Evolutionary conservation across 2,329 filamentous ascomycete species (phyloP).

Genomic region (Phialocephala sp.): DNA sequence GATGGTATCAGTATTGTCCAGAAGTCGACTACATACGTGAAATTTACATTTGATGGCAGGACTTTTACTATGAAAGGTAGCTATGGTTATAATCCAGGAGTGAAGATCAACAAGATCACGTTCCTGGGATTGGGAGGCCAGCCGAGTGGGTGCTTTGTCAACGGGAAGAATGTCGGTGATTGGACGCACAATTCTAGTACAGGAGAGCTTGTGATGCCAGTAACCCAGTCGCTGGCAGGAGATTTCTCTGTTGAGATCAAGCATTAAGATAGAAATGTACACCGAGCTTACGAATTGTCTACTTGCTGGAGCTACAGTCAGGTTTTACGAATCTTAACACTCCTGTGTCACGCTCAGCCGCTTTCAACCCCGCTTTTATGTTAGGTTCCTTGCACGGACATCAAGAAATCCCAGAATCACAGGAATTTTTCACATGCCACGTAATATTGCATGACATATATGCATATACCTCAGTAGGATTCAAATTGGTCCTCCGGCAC

Average conservation of each 20-base stretch:
- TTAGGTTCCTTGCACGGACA: not conserved
- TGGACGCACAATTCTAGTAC: slow-evolving; percentile 16
- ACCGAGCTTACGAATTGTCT: too few relatives aligned
- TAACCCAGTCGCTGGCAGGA: slow-evolving; percentile 24
- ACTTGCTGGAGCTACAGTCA: not conserved
- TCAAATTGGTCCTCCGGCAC: not conserved
- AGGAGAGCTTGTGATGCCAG: slow-evolving; percentile 24
- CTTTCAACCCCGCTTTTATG: not conserved
- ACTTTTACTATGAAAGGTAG: slow-evolving; percentile 56
- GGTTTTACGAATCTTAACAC: not conserved
- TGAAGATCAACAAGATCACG: slow-evolving; percentile 55
- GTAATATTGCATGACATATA: too few relatives aligned
- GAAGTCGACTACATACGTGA: slow-evolving; percentile 58
- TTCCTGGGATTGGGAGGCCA: slow-evolving; percentile 49
- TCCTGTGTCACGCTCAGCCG: not conserved
- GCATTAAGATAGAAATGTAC: not conserved
- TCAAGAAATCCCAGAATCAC: not conserved
- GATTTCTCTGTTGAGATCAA: slow-evolving; percentile 20
- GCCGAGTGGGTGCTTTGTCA: slow-evolving; percentile 14
- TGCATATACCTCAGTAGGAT: not conserved
- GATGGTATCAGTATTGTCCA: slow-evolving; percentile 75
- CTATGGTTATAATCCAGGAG: slow-evolving; percentile 57
- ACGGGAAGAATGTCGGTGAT: slow-evolving; percentile 14
- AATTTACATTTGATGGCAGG: slow-evolving; percentile 63
- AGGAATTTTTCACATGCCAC: too few relatives aligned